Evolutionary conservation across 257 asterid species (phyloP), one percentile per base, ranked within the genome.

Genomic region (Fraxinus cuspidata): DNA sequence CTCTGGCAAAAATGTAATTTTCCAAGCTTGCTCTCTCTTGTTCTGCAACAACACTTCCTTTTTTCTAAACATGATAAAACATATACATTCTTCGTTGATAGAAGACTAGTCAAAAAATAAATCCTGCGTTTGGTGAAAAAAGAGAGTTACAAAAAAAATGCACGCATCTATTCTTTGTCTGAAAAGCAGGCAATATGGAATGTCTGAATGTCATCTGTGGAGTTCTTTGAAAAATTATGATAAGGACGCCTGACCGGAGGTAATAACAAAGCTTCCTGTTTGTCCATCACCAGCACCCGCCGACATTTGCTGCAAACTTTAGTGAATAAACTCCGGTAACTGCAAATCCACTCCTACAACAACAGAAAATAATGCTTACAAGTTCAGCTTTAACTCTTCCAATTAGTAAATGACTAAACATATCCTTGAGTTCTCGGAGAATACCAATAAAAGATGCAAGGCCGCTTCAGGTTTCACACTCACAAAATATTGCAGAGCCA

Each of bases 241-340:
- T 86, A 95, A 80, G 90, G 89, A 60, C 96, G 96, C 75, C 77
- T 78, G 37, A 95, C 97, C 0, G 98, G 97, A 65, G 99, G 98
- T 64, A 95, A 85, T 31, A 93, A 25, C 75, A 91, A 72, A 16
- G 92, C 93, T 12, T 90, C 84, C 74, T 91, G 97, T 82, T 90
- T 91, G 85, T 95, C 99, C 92, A 93, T 91, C 40, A 86, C 76
- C 68, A 95, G 85, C 60, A 93, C 87, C 78, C 90, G 91, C 53
- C 90, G 84, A 37, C 99, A 95, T 84, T 95, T 95, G 89, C 97
- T 91, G 96, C 99, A 95, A 79, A 28, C 83, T 87, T 89, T 93
- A 32, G 86, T 78, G 81, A 95, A 88, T 80, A 93, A 78, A 77
- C 93, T 81, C 83, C 78, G 91, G 74, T 95, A 95, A 84, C 92